phyloP scores from a whole-genome alignment of 495 filamentous ascomycete genomes.

The Corynascus novoguineensis region DNA sequence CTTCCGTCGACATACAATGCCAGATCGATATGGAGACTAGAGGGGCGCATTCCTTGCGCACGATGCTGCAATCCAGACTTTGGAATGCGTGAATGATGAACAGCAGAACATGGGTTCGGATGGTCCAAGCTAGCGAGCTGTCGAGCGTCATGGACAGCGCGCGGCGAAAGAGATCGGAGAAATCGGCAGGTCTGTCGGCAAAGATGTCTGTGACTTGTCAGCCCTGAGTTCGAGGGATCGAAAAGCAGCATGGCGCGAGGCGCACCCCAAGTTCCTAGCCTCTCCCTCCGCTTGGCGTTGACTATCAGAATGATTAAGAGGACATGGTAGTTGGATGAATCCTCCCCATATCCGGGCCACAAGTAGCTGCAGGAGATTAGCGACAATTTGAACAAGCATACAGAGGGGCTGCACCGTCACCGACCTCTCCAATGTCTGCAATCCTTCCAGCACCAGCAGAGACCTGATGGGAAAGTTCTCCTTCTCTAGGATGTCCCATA shows the following conservation, averaged over 20 bases:
- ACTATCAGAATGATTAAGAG: conserved; percentile 77
- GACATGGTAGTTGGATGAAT: conserved; percentile 85
- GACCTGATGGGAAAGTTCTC: conserved; percentile 70
- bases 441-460: conserved; percentile 77
- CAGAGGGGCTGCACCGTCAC: conserved; percentile 2
- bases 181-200: conserved; percentile 68
- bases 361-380: conserved; percentile 57
- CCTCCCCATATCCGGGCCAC: conserved; percentile 88
- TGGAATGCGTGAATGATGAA: conserved; percentile 91
- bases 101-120: conserved; percentile 73
- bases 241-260: background rate
- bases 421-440: conserved; percentile 86
- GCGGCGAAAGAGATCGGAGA: conserved; percentile 86
- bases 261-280: conserved; percentile 71
- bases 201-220: conserved; percentile 52
- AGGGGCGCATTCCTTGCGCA: conserved; percentile 92
- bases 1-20: conserved; percentile 77
- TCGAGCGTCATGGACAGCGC: conserved; percentile 87
- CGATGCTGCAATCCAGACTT: conserved; percentile 81
- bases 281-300: conserved; percentile 82
- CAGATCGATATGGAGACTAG: conserved; percentile 92
- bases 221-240: background rate
- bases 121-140: conserved; percentile 58
- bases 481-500: conserved; percentile 86
- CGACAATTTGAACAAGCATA: conserved; percentile 12